Percentiles rank a stretch among this genome's conserved stretches.
These are phyloP conservation scores for Hypoxylon sp. DNA, from an alignment of 2,329 filamentous ascomycete genomes.

Conservation along the genomic window DNA sequence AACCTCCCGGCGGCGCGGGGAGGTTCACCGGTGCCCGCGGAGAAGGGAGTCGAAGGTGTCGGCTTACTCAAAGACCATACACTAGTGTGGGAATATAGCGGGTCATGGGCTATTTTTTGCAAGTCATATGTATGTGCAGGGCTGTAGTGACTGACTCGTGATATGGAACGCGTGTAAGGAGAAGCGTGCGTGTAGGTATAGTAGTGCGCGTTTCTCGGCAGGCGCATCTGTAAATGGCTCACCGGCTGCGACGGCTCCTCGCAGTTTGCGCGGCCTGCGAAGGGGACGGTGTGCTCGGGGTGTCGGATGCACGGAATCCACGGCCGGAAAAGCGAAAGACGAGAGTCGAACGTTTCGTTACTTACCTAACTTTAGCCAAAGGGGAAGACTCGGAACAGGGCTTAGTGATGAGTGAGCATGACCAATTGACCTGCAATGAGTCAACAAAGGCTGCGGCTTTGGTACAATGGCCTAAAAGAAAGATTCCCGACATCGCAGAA, in stretches of 20 bases:
- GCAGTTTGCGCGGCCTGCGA: constrained; percentile 11
- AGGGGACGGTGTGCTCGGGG: constrained; percentile 16
- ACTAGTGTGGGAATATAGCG: neutral
- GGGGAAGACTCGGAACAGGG: constrained; percentile 6
- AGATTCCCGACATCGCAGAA: constrained; percentile 14
- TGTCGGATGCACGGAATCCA: neutral
- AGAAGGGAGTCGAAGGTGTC: neutral
- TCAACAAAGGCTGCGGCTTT: neutral
- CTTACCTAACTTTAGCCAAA: no score
- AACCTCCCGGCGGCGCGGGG: constrained; percentile 12
- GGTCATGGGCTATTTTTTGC: neutral
- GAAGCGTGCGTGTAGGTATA: no score
- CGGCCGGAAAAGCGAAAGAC: neutral
- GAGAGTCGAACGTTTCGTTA: neutral
- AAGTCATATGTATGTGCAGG: neutral
- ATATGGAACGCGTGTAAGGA: neutral
- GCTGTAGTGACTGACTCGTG: neutral
- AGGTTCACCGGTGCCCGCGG: constrained; percentile 6
- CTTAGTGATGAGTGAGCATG: constrained; percentile 12
- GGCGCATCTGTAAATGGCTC: constrained; percentile 17
- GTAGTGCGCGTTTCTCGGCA: constrained; percentile 13
- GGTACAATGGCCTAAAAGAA: no score
- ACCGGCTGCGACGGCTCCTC: constrained; percentile 3
- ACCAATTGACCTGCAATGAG: constrained; percentile 5
- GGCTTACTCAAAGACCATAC: constrained; percentile 4